These are phyloP conservation scores for Pisolithus orientalis DNA, from an alignment of 768 basidiomycete species.

Conservation along the genomic window DNA sequence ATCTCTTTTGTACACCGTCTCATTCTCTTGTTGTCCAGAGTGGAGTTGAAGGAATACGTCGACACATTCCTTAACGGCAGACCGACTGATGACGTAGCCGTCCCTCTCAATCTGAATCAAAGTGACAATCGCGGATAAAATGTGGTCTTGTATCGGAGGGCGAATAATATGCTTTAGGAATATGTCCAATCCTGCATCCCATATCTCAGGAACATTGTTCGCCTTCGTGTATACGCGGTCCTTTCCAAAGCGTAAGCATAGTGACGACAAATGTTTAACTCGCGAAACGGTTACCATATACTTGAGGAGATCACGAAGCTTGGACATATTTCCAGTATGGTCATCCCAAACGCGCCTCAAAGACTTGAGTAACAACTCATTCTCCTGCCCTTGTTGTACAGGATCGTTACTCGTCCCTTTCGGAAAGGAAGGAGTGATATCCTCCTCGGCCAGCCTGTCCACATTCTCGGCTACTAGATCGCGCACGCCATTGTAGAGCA, in stretches of 20 bases:
- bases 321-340: slow-evolving; percentile 82
- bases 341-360: slow-evolving; percentile 88
- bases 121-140: slow-evolving; percentile 75
- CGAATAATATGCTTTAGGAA: slow-evolving; percentile 80
- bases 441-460: slow-evolving; percentile 64
- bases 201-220: slow-evolving; percentile 72
- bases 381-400: slow-evolving; percentile 73
- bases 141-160: slow-evolving; percentile 75
- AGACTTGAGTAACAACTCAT: slow-evolving; percentile 79
- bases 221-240: slow-evolving; percentile 83
- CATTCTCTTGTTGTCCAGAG: slow-evolving; percentile 36
- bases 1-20: slow-evolving; percentile 73
- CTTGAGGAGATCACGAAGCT: slow-evolving; percentile 83
- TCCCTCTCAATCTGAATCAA: slow-evolving; percentile 91
- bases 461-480: slow-evolving; percentile 79
- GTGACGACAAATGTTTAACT: not conserved
- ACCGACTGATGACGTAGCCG: slow-evolving; percentile 86
- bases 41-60: slow-evolving; percentile 74
- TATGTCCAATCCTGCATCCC: slow-evolving; percentile 73
- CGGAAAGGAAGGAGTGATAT: slow-evolving; percentile 82
- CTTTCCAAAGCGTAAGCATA: slow-evolving; percentile 36
- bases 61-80: slow-evolving; percentile 82
- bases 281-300: slow-evolving; percentile 72
- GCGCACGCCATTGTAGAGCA: slow-evolving; percentile 81
- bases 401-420: slow-evolving; percentile 59